Evolutionary conservation across 768 basidiomycete species (phyloP), one percentile per base, ranked within the genome.

Genomic region (Macrolepiota dolichaula): DNA sequence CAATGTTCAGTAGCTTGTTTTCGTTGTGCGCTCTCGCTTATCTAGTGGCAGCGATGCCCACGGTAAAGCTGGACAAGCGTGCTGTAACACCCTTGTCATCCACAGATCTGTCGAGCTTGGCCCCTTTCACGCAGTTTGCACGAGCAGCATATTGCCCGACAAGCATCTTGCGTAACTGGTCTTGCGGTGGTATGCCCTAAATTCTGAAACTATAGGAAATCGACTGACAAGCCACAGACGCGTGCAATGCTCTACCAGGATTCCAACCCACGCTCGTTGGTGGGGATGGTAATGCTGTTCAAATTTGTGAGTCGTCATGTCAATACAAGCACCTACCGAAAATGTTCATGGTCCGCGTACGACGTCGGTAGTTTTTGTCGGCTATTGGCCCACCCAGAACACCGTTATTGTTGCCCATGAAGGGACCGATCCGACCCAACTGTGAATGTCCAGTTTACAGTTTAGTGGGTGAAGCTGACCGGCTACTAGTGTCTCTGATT

Each of bases 341-440:
- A 50, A 38, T 36, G 50, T 9, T 58, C 10, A 58, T 13, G 11
- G 37, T 15, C 15, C 35, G 10, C 42, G 15, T 32, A 27, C 47
- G 22, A 52, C 29, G 7, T 47, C 37, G 24, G n/a, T 57, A 85
- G 84, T 73, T 64, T 85, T 78, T 64, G 83, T 86, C 19, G 85
- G 86, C 6, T 85, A 80, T 64, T 85, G 82, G 76, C 79, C 80
- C 0, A 63, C 72, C 6, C 70, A 80, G 61, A 74, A 79, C 58
- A 74, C 83, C 2, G 76, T 86, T 38, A 77, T 87, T n/a, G 83
- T 87, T 7, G 81, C 80, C 0, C 85, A 86, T 63, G 76, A 87
- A 66, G 86, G 86, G 15, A 87, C 86, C 4, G 82, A 87, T 62
- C 82, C 85, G 6, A 78, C 72, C 0, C 68, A 81, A 60, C 65